Percentiles rank a stretch among this genome's conserved stretches.
These are phyloP conservation scores for Neurospora africana DNA, from an alignment of 495 filamentous ascomycete genomes.

Conservation along the genomic window DNA sequence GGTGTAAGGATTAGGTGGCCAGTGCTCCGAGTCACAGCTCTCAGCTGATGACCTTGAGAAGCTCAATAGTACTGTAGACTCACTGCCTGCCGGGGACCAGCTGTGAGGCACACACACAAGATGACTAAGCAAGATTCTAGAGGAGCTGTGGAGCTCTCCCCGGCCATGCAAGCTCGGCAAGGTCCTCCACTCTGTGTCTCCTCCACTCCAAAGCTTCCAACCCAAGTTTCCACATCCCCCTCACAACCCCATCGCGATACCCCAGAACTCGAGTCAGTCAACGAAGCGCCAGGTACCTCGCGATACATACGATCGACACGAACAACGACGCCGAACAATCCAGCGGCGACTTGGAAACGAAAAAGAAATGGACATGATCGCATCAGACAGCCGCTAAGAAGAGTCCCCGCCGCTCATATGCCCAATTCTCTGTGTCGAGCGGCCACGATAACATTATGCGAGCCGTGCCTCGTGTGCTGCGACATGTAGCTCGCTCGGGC, in stretches of 20 bases:
- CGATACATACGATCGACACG: not conserved
- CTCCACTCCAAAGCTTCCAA: not conserved
- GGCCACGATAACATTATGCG: conserved; percentile 8
- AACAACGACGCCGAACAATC: not conserved
- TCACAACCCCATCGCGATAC: not conserved
- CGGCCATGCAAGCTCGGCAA: not conserved
- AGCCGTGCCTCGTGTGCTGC: conserved; percentile 5
- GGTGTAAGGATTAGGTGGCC: conserved; percentile 1
- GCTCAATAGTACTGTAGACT: not conserved
- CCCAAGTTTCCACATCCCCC: not conserved
- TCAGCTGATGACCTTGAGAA: not conserved
- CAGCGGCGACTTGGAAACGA: not conserved
- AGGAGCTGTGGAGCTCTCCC: not conserved
- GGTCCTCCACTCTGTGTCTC: not conserved
- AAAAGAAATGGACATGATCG: not conserved
- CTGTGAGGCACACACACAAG: not conserved
- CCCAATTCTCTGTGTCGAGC: not conserved
- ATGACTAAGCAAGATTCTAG: not conserved
- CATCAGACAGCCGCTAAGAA: not conserved
- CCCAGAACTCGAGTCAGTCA: not conserved
- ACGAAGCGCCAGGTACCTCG: not conserved
- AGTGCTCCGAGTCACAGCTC: not conserved
- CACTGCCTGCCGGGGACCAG: not conserved
- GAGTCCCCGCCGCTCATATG: not conserved
- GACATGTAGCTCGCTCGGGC: conserved; percentile 3